Percentiles rank a stretch among this genome's conserved stretches.
These are phyloP conservation scores for Dionaea muscipula DNA, from an alignment of 179 eudicot genomes.

Conservation along the genomic window DNA sequence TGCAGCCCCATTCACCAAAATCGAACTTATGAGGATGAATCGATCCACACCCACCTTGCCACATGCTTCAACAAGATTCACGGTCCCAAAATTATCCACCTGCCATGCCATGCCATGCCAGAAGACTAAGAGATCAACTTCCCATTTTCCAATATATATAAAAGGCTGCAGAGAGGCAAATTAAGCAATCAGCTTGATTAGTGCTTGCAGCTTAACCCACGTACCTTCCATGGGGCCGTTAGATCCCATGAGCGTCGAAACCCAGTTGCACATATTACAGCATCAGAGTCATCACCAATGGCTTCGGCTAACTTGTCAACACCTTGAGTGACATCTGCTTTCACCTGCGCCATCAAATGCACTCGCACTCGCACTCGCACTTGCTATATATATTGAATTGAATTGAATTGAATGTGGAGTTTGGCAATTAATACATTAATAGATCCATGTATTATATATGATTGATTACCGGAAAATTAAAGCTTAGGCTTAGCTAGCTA, in stretches of 20 bases:
- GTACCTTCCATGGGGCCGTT: conserved; percentile 82
- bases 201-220: background rate
- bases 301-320: conserved; percentile 59
- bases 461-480: too few relatives aligned
- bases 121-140: too few relatives aligned
- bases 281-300: conserved; percentile 70
- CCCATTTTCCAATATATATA: too few relatives aligned
- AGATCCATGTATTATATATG: too few relatives aligned
- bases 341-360: conserved; percentile 41
- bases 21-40: conserved; percentile 70
- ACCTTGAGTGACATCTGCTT: conserved; percentile 90
- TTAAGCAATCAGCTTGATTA: too few relatives aligned
- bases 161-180: too few relatives aligned
- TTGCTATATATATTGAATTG: background rate
- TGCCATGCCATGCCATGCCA: too few relatives aligned
- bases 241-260: conserved; percentile 70
- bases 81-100: conserved; percentile 88
- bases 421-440: too few relatives aligned
- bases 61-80: conserved; percentile 88
- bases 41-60: conserved; percentile 54
- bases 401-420: background rate
- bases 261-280: conserved; percentile 86
- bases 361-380: background rate
- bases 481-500: too few relatives aligned
- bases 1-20: conserved; percentile 89